Conservation (phyloP, 345 rosid species). For the Camelina neglecta region DNA sequence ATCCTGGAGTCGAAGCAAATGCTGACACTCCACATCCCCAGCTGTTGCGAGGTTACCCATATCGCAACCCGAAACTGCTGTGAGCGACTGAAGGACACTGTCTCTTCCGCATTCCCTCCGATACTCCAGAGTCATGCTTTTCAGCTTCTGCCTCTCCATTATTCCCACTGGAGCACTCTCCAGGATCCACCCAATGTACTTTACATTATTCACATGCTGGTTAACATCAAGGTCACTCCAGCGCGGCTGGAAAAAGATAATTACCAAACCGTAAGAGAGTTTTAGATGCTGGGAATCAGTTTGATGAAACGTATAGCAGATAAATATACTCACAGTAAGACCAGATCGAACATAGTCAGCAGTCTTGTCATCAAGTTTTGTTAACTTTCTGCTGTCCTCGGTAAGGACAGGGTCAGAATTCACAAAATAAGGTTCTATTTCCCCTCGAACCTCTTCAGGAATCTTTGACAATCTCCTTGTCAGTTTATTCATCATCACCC, state of each 20-base stretch:
- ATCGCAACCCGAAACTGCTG: constrained; percentile 60
- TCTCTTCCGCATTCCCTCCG: constrained; percentile 96
- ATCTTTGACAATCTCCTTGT: constrained; percentile 92
- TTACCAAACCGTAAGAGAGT: constrained; percentile 13
- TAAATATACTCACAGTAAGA: constrained; percentile 68
- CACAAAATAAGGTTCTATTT: constrained; percentile 79
- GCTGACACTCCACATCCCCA: constrained; percentile 80
- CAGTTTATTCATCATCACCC: constrained; percentile 99
- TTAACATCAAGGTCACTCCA: constrained; percentile 98
- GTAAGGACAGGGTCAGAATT: constrained; percentile 69
- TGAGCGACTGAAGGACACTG: constrained; percentile 89
- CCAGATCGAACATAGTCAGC: constrained; percentile 79
- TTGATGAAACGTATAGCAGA: background rate
- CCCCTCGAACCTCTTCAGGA: constrained; percentile 89
- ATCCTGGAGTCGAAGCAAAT: constrained; percentile 83
- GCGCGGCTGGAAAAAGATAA: constrained; percentile 63
- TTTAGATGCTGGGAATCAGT: background rate
- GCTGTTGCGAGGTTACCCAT: constrained; percentile 48
- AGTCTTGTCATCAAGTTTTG: constrained; percentile 75
- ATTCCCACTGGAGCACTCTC: constrained; percentile 94
- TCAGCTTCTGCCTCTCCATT: constrained; percentile 85
- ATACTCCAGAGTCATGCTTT: constrained; percentile 82
- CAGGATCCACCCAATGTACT: constrained; percentile 96
- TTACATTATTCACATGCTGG: constrained; percentile 98
- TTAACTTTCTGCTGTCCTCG: constrained; percentile 88